These are phyloP conservation scores for Metarhizium guizhouense DNA, from an alignment of 2,329 filamentous ascomycete genomes.

Conservation along the genomic window DNA sequence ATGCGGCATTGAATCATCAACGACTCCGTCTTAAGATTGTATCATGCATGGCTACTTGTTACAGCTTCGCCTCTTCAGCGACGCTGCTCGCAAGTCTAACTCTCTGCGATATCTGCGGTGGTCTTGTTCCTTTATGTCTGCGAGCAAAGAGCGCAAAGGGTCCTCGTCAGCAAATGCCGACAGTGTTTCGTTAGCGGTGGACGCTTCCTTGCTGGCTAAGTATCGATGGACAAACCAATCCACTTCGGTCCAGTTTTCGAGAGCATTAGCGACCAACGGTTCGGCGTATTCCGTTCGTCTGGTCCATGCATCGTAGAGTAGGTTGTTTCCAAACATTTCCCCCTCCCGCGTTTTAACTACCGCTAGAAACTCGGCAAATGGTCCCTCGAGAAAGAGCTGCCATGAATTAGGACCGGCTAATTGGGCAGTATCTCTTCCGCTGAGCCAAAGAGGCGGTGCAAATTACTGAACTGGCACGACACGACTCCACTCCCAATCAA, in stretches of 20 bases:
- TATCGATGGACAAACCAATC: background rate
- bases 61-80: too few relatives aligned
- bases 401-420: background rate
- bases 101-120: background rate
- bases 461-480: background rate
- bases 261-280: background rate
- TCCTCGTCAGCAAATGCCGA: background rate
- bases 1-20: too few relatives aligned
- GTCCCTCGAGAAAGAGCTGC: background rate
- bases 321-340: background rate
- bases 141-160: background rate
- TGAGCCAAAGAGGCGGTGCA: background rate
- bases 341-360: background rate
- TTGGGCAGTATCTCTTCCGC: background rate
- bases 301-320: background rate
- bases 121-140: background rate
- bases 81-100: background rate
- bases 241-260: slow-evolving; percentile 2
- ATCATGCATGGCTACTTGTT: too few relatives aligned
- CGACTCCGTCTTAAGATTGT: too few relatives aligned
- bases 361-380: background rate
- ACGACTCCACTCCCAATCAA: background rate
- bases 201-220: background rate
- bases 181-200: background rate
- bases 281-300: background rate